Base-by-base conservation (phyloP, 202 grass and related monocot species). In the Setaria italica region DNA sequence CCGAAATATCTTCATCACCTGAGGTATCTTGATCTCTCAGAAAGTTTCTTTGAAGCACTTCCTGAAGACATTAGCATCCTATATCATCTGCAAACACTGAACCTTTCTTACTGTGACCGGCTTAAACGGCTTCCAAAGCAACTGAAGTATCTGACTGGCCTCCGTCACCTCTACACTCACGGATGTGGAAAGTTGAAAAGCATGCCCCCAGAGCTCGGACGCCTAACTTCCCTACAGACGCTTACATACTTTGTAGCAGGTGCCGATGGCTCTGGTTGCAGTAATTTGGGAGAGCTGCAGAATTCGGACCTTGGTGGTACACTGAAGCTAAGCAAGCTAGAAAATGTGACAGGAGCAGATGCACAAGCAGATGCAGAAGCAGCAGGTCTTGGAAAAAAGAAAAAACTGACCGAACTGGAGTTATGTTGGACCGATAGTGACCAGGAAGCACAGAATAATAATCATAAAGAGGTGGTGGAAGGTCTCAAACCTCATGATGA, bases 61-160 rank as follows among this genome's bases (percentile, higher is more conserved):
- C 81, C 81, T 6, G 67, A 85, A 81, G 41, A 29, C 1, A 77
- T 81, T 6, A 79, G 59, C 29, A 84, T 72, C 7, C 43, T 91
- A 0, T 76, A 80, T 67, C 75, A 87, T 30, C 73, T 91, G 7
- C 75, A 81, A 20, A 81, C 76, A 5, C n/a, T 85, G 25, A 64
- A 68, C 11, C 85, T 91, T 53, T 15, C 8, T n/a, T 0, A 0
- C 3, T 85, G 80, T 37, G 0, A 0, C 0, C 0, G 0, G 0
- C 60, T 91, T 25, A 0, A 0, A 16, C 9, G 43, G 1, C 62
- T 87, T 33, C 80, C 89, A 0, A 6, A 74, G 14, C 41, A 11
- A 57, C 64, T 91, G 80, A 74, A 29, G 73, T 80, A 74, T 62
- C 76, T 90, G 85, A 76, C n/a, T 63, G 77, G 4, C 21, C 89